Conservation (phyloP, 2,329 filamentous ascomycete species). For the Clonostachys byssicola region DNA sequence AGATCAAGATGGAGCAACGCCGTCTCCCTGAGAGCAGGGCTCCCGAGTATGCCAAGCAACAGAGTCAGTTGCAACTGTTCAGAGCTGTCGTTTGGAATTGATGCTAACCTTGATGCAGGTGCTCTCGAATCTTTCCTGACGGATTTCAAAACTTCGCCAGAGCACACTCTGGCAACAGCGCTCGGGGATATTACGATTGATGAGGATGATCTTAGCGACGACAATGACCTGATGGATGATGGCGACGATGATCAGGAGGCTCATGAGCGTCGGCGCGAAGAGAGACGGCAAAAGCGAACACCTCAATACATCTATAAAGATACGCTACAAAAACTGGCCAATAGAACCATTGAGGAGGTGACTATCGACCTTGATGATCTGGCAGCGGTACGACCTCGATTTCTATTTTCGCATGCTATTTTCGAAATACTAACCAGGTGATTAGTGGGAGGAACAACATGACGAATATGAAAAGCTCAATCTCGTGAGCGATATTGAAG, state of each 20-base stretch:
- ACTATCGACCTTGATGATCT: conserved; percentile 88
- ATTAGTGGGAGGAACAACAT: conserved; percentile 69
- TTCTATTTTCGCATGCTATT: not conserved
- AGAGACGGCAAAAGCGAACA: conserved; percentile 42
- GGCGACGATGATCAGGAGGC: conserved; percentile 45
- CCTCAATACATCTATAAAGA: conserved; percentile 85
- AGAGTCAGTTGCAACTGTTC: conserved; percentile 49
- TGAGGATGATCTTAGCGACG: conserved; percentile 81
- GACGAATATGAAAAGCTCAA: conserved; percentile 65
- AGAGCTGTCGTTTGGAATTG: not conserved
- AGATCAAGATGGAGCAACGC: conserved; percentile 62
- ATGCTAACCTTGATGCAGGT: conserved; percentile 34
- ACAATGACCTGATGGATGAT: conserved; percentile 91
- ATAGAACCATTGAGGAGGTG: conserved; percentile 73
- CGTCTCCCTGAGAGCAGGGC: conserved; percentile 59
- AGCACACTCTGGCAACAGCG: conserved; percentile 71
- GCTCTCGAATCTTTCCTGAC: conserved; percentile 85
- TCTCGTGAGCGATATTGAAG: conserved; percentile 79
- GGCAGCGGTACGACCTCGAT: conserved; percentile 52
- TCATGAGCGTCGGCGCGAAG: conserved; percentile 42
- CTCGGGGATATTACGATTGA: conserved; percentile 82
- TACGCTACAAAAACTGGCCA: conserved; percentile 80
- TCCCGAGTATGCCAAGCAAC: conserved; percentile 82
- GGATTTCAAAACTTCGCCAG: conserved; percentile 78
- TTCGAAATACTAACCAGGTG: not conserved